Conservation (phyloP, 1,139 yeast genomes). For the Lodderomyces beijingensis region DNA sequence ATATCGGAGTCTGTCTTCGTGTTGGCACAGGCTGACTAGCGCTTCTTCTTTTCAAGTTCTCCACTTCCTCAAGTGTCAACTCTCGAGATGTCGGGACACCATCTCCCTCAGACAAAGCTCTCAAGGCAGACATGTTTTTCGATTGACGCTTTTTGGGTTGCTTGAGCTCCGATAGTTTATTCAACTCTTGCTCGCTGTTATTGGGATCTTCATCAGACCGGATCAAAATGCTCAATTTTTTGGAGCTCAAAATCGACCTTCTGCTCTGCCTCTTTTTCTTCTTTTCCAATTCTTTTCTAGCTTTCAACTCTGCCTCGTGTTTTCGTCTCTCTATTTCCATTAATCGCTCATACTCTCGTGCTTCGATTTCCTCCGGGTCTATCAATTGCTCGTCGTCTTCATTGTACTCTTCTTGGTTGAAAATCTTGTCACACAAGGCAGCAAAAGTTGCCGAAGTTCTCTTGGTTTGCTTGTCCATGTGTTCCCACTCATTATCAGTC, state of each 20-base stretch:
- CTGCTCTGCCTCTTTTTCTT: constrained; percentile 43
- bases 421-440: constrained; percentile 68
- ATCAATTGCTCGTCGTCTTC: constrained; percentile 51
- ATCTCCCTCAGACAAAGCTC: constrained; percentile 39
- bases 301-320: constrained; percentile 44
- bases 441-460: constrained; percentile 78
- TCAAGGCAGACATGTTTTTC: constrained; percentile 20
- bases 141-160: constrained; percentile 39
- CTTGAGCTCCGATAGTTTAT: constrained; percentile 15
- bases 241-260: constrained; percentile 38
- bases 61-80: constrained; percentile 40
- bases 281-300: constrained; percentile 45
- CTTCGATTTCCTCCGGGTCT: constrained; percentile 48
- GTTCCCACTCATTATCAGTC: constrained; percentile 65
- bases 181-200: constrained; percentile 29
- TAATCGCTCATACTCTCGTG: constrained; percentile 44
- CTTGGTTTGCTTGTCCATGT: constrained; percentile 67
- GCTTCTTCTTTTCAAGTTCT: constrained; percentile 42
- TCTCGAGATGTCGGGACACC: constrained; percentile 19
- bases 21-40: constrained; percentile 41
- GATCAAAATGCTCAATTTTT: constrained; percentile 37
- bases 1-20: constrained; percentile 39
- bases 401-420: constrained; percentile 55
- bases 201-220: constrained; percentile 26
- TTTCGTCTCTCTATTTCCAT: constrained; percentile 49